Conservation (phyloP, 371 early-diverging fungal genomes). For the Rhizopus sp. region DNA sequence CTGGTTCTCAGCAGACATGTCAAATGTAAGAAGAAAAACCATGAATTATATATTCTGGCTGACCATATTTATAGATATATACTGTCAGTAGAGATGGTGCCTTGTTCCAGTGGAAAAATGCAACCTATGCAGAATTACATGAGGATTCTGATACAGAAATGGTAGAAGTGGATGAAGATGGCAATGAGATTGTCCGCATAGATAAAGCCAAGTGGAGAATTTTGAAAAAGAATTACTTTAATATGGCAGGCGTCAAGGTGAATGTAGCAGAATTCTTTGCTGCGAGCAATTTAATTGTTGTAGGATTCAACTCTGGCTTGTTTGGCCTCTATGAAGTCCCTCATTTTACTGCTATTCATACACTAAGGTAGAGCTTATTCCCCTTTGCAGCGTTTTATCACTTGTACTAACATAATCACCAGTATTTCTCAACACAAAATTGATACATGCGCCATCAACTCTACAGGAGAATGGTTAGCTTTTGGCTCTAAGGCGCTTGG, state of each 20-base stretch:
- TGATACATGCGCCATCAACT: conserved; percentile 84
- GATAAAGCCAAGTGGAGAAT: conserved; percentile 66
- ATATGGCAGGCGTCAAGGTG: conserved; percentile 73
- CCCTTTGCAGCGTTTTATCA: neutral
- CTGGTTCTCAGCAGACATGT: conserved; percentile 84
- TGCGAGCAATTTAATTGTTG: conserved; percentile 75
- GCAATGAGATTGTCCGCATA: conserved; percentile 36
- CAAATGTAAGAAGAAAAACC: conserved; percentile 43
- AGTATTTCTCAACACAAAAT: conserved; percentile 95
- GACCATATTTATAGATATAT: conserved; percentile 59
- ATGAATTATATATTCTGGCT: neutral
- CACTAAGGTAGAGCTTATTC: conserved; percentile 64
- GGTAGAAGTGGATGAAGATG: conserved; percentile 59
- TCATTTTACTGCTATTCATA: conserved; percentile 83
- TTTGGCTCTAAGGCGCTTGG: conserved; percentile 91
- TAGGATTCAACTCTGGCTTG: conserved; percentile 90
- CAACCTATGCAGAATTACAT: conserved; percentile 37
- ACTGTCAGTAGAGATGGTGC: conserved; percentile 91
- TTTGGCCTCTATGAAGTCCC: conserved; percentile 98
- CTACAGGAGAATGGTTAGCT: conserved; percentile 96
- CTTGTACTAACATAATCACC: conserved; percentile 5
- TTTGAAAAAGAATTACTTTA: conserved; percentile 69
- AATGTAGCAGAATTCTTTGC: conserved; percentile 82
- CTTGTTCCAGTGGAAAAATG: conserved; percentile 80
- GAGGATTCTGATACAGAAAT: conserved; percentile 47